Base-by-base conservation (phyloP, 2,329 filamentous ascomycete genomes). In the Anisogramma anomala region DNA sequence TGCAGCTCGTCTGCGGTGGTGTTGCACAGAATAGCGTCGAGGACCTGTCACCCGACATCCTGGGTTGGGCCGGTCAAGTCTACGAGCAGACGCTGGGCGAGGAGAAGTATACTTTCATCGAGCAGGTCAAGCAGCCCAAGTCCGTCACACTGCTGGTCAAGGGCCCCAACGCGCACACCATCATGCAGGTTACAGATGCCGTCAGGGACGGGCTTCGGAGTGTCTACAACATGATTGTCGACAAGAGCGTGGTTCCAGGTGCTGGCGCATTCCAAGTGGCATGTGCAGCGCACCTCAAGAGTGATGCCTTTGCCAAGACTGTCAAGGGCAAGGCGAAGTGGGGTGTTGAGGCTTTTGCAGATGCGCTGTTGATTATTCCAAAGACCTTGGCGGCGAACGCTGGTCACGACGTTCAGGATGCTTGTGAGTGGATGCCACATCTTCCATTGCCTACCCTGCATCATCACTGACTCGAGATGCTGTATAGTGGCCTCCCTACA, bases 201-300 rank as follows among this genome's bases (percentile, higher is more conserved):
- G 91, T 96, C 33, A 79, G 91, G 40, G 91, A 98, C 59, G 91
- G 91, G 48, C 73, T 98, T 52, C 79, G 91, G 57, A 94, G 86
- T 59, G 91, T 96, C 36, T 96, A 95, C 76, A 98, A 98, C 71
- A 94, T 94, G 72, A 96, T 98, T 60, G 89, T 96, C n/a, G 91
- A 98, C 61, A 79, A 82, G 65, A 89, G 84, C 52, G 91, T 98
- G 15, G 86, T 98, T 19, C 91, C 91, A 1, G 91, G 91, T 44
- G 91, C 79, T 43, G 91, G 91, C 54, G 85, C 91, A 36, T 98
- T 94, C 77, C 91, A 98, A 64, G 80, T 98, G 33, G 88, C 91
- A 23, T 94, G 85, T 53, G 86, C 88, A 18, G 73, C 79, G 34
- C 87, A 94, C 62, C 71, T 98, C 48, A 83, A 82, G 60, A 87